phyloP scores from a whole-genome alignment of 2,329 filamentous ascomycete genomes.

The Dendryphion nanum region DNA sequence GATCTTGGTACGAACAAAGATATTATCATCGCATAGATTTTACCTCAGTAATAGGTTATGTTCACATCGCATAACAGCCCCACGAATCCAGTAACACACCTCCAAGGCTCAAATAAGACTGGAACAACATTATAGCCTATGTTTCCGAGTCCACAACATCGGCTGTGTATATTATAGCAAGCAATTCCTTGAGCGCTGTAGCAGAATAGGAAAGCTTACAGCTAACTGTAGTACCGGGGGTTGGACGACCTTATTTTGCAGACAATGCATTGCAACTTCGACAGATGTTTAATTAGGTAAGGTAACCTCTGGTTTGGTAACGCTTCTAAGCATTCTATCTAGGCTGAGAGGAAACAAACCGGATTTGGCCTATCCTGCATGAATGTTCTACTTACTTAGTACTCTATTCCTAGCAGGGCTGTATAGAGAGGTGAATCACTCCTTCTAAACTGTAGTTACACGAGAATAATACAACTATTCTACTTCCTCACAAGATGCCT shows the following conservation, averaged over 20 bases:
- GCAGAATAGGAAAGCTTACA: constrained; percentile 4
- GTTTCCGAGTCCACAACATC: too few relatives aligned
- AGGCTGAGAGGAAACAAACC: constrained; percentile 13
- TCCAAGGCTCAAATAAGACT: too few relatives aligned
- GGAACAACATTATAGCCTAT: too few relatives aligned
- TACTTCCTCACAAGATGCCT: constrained; percentile 22
- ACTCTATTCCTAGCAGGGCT: constrained; percentile 16
- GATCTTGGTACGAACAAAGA: too few relatives aligned
- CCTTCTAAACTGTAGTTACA: constrained; percentile 16
- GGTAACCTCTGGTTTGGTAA: constrained; percentile 1
- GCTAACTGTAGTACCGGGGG: constrained; percentile 5
- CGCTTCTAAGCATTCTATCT: background rate
- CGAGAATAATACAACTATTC: constrained; percentile 17
- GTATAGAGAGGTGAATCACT: constrained; percentile 24
- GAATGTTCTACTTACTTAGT: constrained; percentile 25
- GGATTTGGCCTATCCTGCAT: constrained; percentile 15
- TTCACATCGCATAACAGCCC: too few relatives aligned
- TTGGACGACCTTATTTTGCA: background rate
- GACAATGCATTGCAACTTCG: background rate
- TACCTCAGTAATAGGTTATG: too few relatives aligned
- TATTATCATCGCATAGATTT: too few relatives aligned
- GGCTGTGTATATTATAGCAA: too few relatives aligned
- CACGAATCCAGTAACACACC: too few relatives aligned
- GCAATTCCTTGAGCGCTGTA: too few relatives aligned
- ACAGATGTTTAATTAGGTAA: too few relatives aligned